phyloP scores from a whole-genome alignment of 768 basidiomycete species.

The Dendrothele bispora region DNA sequence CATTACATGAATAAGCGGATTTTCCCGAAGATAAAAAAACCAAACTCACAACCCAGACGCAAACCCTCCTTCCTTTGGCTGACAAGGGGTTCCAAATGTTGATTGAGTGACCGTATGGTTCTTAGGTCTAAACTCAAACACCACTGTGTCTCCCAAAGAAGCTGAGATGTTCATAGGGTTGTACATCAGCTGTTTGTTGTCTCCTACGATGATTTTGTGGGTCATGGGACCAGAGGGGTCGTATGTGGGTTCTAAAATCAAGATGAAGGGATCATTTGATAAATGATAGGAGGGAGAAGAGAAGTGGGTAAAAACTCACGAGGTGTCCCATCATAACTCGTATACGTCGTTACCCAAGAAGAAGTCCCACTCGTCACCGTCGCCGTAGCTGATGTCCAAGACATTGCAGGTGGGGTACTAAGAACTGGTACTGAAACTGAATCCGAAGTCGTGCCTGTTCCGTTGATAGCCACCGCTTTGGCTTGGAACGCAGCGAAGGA shows the following conservation, averaged over 20 bases:
- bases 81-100: slow-evolving; percentile 23
- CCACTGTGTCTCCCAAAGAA: slow-evolving; percentile 42
- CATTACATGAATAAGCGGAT: no score
- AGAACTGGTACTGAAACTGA: slow-evolving; percentile 10
- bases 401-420: slow-evolving; percentile 28
- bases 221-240: slow-evolving; percentile 25
- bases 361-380: slow-evolving; percentile 34
- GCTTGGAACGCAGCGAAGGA: slow-evolving; percentile 53
- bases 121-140: slow-evolving; percentile 44
- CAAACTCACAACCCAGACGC: slow-evolving; percentile 45
- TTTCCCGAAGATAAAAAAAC: no score
- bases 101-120: slow-evolving; percentile 51
- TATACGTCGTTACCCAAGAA: slow-evolving; percentile 39
- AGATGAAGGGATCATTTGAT: neutral
- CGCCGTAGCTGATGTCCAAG: slow-evolving; percentile 37
- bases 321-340: slow-evolving; percentile 36
- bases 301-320: slow-evolving; percentile 20
- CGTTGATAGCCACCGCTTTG: slow-evolving; percentile 41
- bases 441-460: slow-evolving; percentile 24
- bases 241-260: slow-evolving; percentile 19
- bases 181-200: slow-evolving; percentile 32
- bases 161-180: slow-evolving; percentile 39
- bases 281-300: slow-evolving; percentile 1
- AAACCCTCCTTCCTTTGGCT: slow-evolving; percentile 17
- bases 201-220: slow-evolving; percentile 41